These are phyloP conservation scores for Kluyveromyces siamensis DNA, from an alignment of 805 yeast genomes.

Conservation along the genomic window DNA sequence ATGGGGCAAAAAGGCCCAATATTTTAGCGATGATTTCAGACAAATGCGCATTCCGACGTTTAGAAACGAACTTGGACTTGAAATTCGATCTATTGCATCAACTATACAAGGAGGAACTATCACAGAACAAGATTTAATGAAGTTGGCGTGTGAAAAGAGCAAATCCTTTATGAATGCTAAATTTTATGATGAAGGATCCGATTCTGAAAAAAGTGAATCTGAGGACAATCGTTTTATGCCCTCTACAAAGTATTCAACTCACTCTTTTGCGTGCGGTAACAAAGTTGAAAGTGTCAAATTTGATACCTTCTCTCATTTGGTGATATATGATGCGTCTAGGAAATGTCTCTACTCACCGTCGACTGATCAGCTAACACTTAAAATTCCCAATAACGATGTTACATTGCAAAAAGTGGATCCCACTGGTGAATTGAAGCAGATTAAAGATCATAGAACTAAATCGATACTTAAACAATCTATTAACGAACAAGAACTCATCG, in stretches of 20 bases:
- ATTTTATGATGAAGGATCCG: constrained; percentile 1
- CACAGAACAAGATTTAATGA: constrained; percentile 9
- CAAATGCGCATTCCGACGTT: constrained; percentile 36
- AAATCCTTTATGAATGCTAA: background rate
- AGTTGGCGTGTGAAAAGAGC: constrained; percentile 4
- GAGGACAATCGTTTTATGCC: background rate
- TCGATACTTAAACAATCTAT: constrained; percentile 32
- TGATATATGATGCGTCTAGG: constrained; percentile 21
- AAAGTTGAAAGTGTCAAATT: constrained; percentile 16
- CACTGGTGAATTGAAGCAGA: background rate
- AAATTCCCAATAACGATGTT: background rate
- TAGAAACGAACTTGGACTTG: constrained; percentile 7
- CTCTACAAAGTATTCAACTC: background rate
- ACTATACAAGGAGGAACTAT: constrained; percentile 9
- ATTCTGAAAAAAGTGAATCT: background rate
- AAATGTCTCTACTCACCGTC: constrained; percentile 6
- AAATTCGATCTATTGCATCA: constrained; percentile 1
- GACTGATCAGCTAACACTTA: background rate
- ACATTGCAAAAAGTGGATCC: background rate
- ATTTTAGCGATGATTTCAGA: background rate
- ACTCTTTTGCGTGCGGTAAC: background rate
- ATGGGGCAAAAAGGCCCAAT: background rate
- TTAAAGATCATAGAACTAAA: constrained; percentile 8
- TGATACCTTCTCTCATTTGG: constrained; percentile 19
- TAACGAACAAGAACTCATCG: constrained; percentile 29